Evolutionary conservation across 1,284 basidiomycete species (phyloP).

Genomic region (Leccinum pachyderme): DNA sequence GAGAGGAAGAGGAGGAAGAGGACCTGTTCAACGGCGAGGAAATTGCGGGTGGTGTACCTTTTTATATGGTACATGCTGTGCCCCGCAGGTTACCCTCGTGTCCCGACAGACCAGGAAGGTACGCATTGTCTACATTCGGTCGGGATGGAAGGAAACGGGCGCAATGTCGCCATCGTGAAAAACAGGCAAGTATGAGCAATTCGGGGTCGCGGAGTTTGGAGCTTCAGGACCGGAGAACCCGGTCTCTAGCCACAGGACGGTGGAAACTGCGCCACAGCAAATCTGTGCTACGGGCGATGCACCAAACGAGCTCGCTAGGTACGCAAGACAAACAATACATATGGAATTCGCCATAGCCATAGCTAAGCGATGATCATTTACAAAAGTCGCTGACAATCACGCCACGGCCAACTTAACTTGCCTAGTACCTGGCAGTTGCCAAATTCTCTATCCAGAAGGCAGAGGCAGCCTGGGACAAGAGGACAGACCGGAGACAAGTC

Average conservation of each 20-base stretch:
- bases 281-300: background rate
- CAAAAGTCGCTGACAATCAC: background rate
- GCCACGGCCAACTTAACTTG: background rate
- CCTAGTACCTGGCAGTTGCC: background rate
- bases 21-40: background rate
- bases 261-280: constrained; percentile 2
- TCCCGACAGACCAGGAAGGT: constrained; percentile 13
- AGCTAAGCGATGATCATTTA: background rate
- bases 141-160: constrained; percentile 16
- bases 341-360: constrained; percentile 6
- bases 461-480: background rate
- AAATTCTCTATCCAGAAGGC: background rate
- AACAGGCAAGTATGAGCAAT: constrained; percentile 28
- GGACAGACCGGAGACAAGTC: background rate
- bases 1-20: background rate
- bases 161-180: constrained; percentile 27
- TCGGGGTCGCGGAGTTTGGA: constrained; percentile 29
- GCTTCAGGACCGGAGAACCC: background rate
- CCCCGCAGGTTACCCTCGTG: constrained; percentile 14
- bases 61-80: constrained; percentile 22
- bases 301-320: background rate
- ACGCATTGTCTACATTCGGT: constrained; percentile 19
- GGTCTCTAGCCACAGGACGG: background rate
- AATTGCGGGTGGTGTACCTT: constrained; percentile 1
- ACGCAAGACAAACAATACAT: background rate